Base-by-base conservation (phyloP, 805 yeast species). In the Monosporozyma servazzii region DNA sequence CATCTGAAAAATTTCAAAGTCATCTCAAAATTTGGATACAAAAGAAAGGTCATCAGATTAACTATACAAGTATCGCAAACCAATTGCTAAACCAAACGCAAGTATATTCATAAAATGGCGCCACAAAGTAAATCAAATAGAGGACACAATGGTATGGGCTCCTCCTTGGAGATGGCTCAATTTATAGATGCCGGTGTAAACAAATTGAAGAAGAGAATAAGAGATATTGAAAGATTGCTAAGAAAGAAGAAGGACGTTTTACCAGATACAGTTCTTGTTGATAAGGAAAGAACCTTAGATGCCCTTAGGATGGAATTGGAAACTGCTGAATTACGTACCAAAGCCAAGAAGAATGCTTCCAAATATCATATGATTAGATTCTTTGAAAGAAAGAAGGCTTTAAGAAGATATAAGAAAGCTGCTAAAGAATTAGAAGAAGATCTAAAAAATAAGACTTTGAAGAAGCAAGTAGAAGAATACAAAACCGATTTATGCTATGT, bases 321-420 rank as follows among this genome's bases (percentile, higher is more conserved):
- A 46, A 72, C 73, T 41, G 77, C 79, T 17, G 74, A 75, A 53
- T 54, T 66, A 39, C 68, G 69, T 30, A 69, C 72, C 46, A 74
- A 71, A 56, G 77, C 78, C 17, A 77, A 75, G 55, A 74, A 76
- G 49, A 69, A 74, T 40, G 79, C 88, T 11, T 77, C 81, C 58
- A 86, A 84, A 69, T 93, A 93, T 66, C 96, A 88, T 64, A 89
- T 88, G 90, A 88, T 93, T 47, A 78, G 91, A 57, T 93, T 93
- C 64, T 88, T 93, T 55, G 98, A 90, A 67, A 80, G 77, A 63
- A 88, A 88, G 71, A 90, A 89, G 75, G 93, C 96, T 0, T 58
- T 79, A 25, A 77, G 96, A 63, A 78, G 73, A 52, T 79, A 86
- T 62, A 85, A 83, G 56, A 71, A 73, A 52, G 64, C 69, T 5